Conservation (phyloP, 306 rosid genomes). For the Vachellia pachyceras region DNA sequence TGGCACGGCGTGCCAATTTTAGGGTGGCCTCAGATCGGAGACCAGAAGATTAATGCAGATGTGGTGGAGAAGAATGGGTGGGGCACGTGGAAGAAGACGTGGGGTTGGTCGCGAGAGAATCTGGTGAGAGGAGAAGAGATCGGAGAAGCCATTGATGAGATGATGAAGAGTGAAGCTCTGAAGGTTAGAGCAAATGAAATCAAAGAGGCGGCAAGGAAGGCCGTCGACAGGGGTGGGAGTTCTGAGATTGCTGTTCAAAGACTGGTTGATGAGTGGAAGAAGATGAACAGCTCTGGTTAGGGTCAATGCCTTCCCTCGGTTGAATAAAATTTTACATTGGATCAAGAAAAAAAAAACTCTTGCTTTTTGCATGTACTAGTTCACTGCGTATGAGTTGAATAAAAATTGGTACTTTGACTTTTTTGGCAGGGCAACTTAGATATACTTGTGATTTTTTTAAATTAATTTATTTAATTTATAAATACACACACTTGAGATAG, state of each 20-base stretch:
- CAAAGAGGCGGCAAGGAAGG: conserved; percentile 46
- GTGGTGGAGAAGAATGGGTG: conserved; percentile 50
- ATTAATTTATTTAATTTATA: too few relatives aligned
- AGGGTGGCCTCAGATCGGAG: conserved; percentile 69
- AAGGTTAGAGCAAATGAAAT: conserved; percentile 34
- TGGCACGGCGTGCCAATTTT: conserved; percentile 54
- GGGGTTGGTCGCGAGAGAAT: conserved; percentile 61
- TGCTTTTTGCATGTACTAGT: too few relatives aligned
- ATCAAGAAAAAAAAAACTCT: too few relatives aligned
- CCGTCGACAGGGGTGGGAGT: conserved; percentile 44
- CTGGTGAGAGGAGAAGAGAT: conserved; percentile 58
- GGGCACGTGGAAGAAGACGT: conserved; percentile 57
- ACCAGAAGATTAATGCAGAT: conserved; percentile 63
- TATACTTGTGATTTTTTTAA: too few relatives aligned
- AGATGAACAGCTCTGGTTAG: neutral
- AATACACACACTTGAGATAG: too few relatives aligned
- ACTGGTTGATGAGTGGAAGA: conserved; percentile 42
- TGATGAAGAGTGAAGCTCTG: conserved; percentile 52
- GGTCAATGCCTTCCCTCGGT: neutral
- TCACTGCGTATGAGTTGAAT: too few relatives aligned
- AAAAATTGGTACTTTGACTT: too few relatives aligned
- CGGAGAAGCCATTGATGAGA: conserved; percentile 54
- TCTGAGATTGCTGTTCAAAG: conserved; percentile 29
- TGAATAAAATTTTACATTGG: neutral
- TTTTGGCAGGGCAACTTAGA: too few relatives aligned